These are phyloP conservation scores for Paralagenidium karlingii DNA, from an alignment of 352 stramenopile species.

Conservation along the genomic window DNA sequence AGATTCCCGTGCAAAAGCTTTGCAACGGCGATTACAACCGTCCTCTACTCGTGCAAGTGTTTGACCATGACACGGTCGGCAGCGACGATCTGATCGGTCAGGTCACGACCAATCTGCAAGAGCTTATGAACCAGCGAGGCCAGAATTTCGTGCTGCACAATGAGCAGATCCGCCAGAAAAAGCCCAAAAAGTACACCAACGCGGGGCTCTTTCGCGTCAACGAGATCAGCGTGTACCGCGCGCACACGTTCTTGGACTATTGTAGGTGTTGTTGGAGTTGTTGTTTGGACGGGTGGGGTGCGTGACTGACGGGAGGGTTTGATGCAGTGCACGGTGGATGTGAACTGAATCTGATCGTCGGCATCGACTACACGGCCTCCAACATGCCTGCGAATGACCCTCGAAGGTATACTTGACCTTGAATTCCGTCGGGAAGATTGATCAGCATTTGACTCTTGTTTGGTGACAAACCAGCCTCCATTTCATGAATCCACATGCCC, in stretches of 20 bases:
- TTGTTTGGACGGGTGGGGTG: conserved; percentile 1
- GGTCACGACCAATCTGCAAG: conserved; percentile 34
- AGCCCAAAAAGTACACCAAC: conserved; percentile 56
- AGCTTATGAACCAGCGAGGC: conserved; percentile 37
- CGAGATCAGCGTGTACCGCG: conserved; percentile 23
- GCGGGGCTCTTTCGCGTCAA: conserved; percentile 25
- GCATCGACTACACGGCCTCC: conserved; percentile 66
- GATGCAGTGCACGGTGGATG: conserved; percentile 49
- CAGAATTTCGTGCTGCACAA: conserved; percentile 45
- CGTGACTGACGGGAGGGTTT: not conserved
- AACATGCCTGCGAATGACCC: conserved; percentile 37
- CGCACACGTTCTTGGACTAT: conserved; percentile 46
- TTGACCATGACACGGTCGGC: conserved; percentile 62
- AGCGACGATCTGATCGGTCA: conserved; percentile 61
- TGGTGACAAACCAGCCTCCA: conserved; percentile 48
- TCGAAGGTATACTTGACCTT: conserved; percentile 19
- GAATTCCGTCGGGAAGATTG: no score
- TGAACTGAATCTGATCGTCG: conserved; percentile 77
- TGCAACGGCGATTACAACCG: conserved; percentile 67
- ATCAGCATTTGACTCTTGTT: not conserved
- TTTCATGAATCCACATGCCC: conserved; percentile 40
- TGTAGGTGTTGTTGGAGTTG: conserved; percentile 15
- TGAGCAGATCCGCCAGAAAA: conserved; percentile 39
- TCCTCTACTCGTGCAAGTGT: conserved; percentile 60
- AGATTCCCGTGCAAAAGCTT: conserved; percentile 50